phyloP scores from a whole-genome alignment of 306 rosid species.

The Phaseolus lunatus region DNA sequence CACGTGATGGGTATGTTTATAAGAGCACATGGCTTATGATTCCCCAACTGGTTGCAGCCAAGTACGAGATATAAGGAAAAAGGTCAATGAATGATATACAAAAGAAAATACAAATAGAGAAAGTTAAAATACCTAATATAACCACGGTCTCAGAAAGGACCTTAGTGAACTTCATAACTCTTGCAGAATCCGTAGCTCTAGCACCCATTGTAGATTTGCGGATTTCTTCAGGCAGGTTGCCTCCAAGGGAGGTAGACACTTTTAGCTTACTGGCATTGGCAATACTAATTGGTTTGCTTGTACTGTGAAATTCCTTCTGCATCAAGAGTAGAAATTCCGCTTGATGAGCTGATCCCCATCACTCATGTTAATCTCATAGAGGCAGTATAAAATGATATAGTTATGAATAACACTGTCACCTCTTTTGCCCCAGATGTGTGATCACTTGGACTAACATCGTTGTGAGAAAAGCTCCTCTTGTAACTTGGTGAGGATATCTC shows the following conservation, averaged over 20 bases:
- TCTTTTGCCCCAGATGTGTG: conserved; percentile 54
- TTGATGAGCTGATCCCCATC: neutral
- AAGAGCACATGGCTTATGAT: conserved; percentile 1
- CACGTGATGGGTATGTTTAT: neutral
- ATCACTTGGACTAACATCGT: conserved; percentile 67
- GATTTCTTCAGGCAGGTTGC: conserved; percentile 57
- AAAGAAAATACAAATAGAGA: neutral
- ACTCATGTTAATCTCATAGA: neutral
- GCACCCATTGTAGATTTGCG: conserved; percentile 66
- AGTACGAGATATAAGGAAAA: conserved; percentile 22
- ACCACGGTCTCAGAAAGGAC: conserved; percentile 77
- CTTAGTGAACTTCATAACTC: conserved; percentile 84
- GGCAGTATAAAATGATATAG: neutral
- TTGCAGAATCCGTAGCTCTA: conserved; percentile 84
- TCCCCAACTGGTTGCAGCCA: conserved; percentile 8
- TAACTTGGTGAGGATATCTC: conserved; percentile 45
- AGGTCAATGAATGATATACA: neutral
- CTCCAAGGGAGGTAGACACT: conserved; percentile 45
- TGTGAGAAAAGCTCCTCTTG: conserved; percentile 69
- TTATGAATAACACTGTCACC: conserved; percentile 48
- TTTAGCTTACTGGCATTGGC: conserved; percentile 56
- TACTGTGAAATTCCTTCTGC: conserved; percentile 67
- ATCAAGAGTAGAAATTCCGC: conserved; percentile 43
- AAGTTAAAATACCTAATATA: conserved; percentile 60
- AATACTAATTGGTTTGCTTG: conserved; percentile 48